These are phyloP conservation scores for Psilocybe tampanensis DNA, from an alignment of 768 basidiomycete genomes.

Conservation along the genomic window DNA sequence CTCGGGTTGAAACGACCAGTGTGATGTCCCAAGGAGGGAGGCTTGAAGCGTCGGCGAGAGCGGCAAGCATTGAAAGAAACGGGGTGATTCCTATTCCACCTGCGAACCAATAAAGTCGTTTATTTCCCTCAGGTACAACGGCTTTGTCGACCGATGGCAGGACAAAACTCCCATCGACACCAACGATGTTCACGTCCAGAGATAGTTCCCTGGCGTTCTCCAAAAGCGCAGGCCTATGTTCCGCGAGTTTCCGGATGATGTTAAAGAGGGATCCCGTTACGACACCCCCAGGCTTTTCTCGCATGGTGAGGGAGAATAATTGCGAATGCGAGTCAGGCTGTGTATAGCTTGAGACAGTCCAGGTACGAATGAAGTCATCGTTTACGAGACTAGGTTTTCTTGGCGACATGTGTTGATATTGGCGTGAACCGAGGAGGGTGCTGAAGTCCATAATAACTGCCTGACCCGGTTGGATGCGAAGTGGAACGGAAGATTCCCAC, in stretches of 20 bases:
- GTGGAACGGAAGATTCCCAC: conserved; percentile 37
- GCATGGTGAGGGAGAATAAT: conserved; percentile 50
- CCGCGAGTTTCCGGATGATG: conserved; percentile 44
- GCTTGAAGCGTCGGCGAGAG: conserved; percentile 12
- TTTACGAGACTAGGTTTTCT: conserved; percentile 46
- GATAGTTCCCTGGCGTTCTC: conserved; percentile 38
- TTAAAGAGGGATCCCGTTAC: conserved; percentile 59
- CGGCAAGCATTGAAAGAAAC: conserved; percentile 54
- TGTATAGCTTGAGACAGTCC: conserved; percentile 53
- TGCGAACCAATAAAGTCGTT: conserved; percentile 55
- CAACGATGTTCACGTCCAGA: conserved; percentile 48
- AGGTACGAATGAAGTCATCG: conserved; percentile 66
- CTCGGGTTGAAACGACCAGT: conserved; percentile 52
- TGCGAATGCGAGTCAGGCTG: conserved; percentile 9
- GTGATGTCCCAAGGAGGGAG: conserved; percentile 37
- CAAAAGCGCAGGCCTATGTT: conserved; percentile 42
- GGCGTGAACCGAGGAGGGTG: conserved; percentile 45
- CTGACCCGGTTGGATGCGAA: conserved; percentile 49
- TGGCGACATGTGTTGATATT: conserved; percentile 56
- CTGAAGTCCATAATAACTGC: conserved; percentile 57
- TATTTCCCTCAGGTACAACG: not conserved
- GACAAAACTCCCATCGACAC: conserved; percentile 55
- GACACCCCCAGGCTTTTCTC: conserved; percentile 51
- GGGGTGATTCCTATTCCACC: conserved; percentile 70
- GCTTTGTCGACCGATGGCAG: conserved; percentile 21